These are phyloP conservation scores for Chalaropsis ovoidea DNA, from an alignment of 2,329 filamentous ascomycete species.

Conservation along the genomic window DNA sequence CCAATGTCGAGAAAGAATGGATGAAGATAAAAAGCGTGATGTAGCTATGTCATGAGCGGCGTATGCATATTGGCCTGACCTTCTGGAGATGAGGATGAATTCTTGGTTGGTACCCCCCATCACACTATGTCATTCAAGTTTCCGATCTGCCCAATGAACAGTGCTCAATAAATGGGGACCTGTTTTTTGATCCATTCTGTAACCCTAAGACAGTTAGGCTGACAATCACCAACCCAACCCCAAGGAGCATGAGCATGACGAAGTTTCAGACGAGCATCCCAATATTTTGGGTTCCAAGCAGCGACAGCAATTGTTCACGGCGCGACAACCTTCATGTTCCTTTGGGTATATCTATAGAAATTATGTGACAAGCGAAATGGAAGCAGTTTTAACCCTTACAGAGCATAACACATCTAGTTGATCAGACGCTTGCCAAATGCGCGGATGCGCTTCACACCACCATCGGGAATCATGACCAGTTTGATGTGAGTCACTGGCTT, in stretches of 20 bases:
- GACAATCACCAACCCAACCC: neutral
- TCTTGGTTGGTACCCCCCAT: slow-evolving; percentile 9
- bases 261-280: neutral
- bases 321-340: neutral
- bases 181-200: neutral
- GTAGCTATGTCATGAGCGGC: slow-evolving; percentile 4
- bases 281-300: neutral
- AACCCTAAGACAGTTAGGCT: slow-evolving; percentile 9
- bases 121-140: slow-evolving; percentile 1
- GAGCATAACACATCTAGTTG: slow-evolving; percentile 7
- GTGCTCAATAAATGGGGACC: slow-evolving; percentile 4
- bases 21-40: slow-evolving; percentile 11
- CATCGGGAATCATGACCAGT: slow-evolving; percentile 85
- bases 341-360: slow-evolving; percentile 12
- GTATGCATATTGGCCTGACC: slow-evolving; percentile 12
- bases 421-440: slow-evolving; percentile 39
- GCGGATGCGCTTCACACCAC: slow-evolving; percentile 78
- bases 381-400: too few species aligned
- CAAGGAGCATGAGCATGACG: neutral
- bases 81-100: neutral
- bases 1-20: neutral
- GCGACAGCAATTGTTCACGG: neutral
- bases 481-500: slow-evolving; percentile 70
- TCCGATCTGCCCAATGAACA: neutral
- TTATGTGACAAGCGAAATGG: neutral